These are phyloP conservation scores for Kwoniella sp. DNA, from an alignment of 768 basidiomycete species.

Conservation along the genomic window DNA sequence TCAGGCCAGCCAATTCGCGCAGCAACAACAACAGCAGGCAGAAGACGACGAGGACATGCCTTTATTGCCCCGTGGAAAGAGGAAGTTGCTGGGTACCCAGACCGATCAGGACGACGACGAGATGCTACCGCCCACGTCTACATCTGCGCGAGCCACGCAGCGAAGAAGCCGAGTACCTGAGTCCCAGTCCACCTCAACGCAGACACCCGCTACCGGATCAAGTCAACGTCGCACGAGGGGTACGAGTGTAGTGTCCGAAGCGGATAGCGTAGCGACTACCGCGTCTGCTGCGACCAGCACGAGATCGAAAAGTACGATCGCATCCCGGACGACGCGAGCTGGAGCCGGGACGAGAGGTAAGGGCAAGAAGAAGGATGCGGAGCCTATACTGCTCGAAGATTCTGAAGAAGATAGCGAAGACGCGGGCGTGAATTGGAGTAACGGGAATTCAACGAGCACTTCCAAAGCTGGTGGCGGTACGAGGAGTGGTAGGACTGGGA, in stretches of 20 bases:
- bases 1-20: slow-evolving; percentile 15
- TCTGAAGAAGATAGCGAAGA: slow-evolving; percentile 21
- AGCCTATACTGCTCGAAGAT: slow-evolving; percentile 30
- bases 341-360: neutral
- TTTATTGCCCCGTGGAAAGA: slow-evolving; percentile 30
- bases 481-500: slow-evolving; percentile 2
- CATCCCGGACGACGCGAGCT: too few species aligned
- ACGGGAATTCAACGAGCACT: neutral
- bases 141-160: slow-evolving; percentile 1
- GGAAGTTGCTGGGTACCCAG: slow-evolving; percentile 25
- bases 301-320: neutral
- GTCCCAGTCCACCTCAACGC: neutral
- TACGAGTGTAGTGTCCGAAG: slow-evolving; percentile 27
- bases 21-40: slow-evolving; percentile 1
- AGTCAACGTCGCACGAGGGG: slow-evolving; percentile 25
- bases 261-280: slow-evolving; percentile 21
- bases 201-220: slow-evolving; percentile 2
- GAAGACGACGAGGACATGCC: slow-evolving; percentile 42
- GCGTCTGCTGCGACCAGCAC: slow-evolving; percentile 5
- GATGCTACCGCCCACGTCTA: slow-evolving; percentile 10
- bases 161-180: slow-evolving; percentile 17
- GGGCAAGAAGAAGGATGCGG: slow-evolving; percentile 7
- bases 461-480: slow-evolving; percentile 1
- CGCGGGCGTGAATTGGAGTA: slow-evolving; percentile 21
- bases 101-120: slow-evolving; percentile 24